Percentiles rank a stretch among this genome's conserved stretches.
Evolutionary conservation across 371 early-diverging fungal genomes (phyloP).

Genomic region (Mitosporidium daphniae): DNA sequence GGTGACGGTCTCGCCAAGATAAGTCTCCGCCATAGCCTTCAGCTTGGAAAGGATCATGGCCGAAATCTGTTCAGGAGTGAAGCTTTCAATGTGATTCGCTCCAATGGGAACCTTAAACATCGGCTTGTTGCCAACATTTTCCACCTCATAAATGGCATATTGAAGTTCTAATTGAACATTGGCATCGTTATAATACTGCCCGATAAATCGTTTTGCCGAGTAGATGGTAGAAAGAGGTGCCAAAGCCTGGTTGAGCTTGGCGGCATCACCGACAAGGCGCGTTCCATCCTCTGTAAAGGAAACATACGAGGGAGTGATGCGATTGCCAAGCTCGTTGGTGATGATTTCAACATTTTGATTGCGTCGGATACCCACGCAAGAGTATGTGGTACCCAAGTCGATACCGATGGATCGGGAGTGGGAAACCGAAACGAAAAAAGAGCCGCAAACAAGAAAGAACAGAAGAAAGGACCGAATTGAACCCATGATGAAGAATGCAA

Average conservation of each 20-base stretch:
- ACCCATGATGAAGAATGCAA: too few species aligned
- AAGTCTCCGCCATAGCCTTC: constrained; percentile 23
- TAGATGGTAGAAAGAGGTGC: constrained; percentile 55
- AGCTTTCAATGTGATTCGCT: constrained; percentile 45
- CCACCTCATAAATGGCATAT: constrained; percentile 33
- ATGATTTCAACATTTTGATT: constrained; percentile 25
- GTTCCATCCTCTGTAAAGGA: constrained; percentile 45
- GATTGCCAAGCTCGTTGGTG: constrained; percentile 82
- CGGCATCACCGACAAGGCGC: constrained; percentile 68
- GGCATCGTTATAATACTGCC: constrained; percentile 9
- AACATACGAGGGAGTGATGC: constrained; percentile 75
- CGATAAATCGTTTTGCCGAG: constrained; percentile 84
- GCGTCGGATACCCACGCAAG: constrained; percentile 81
- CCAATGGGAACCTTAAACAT: constrained; percentile 30
- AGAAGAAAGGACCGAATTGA: too few species aligned
- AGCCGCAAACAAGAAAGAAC: too few species aligned
- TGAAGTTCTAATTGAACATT: too few species aligned
- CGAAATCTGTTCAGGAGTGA: constrained; percentile 82
- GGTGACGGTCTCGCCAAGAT: constrained; percentile 4
- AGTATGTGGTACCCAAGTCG: constrained; percentile 96
- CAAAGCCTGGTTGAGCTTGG: constrained; percentile 61
- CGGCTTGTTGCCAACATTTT: constrained; percentile 40
- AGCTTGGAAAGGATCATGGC: constrained; percentile 77
- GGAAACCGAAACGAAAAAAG: too few species aligned
- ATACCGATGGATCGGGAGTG: constrained; percentile 13